Evolutionary conservation across 495 filamentous ascomycete genomes (phyloP).

Genomic region (Penicillium soppii): DNA sequence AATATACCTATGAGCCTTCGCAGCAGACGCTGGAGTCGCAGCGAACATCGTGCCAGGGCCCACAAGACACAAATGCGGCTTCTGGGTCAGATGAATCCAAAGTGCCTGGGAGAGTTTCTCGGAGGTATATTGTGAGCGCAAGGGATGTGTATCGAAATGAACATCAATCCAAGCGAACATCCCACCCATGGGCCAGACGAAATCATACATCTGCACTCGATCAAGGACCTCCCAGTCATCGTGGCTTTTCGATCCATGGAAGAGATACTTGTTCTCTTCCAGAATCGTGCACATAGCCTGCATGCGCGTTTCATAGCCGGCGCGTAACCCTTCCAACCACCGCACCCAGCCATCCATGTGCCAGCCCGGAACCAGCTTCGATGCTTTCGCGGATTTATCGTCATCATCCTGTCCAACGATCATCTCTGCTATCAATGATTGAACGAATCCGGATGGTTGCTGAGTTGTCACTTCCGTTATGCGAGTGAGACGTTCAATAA

Average conservation of each 20-base stretch:
- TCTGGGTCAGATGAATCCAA: slow-evolving; percentile 69
- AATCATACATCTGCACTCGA: slow-evolving; percentile 68
- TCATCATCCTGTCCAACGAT: slow-evolving; percentile 66
- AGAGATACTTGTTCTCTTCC: slow-evolving; percentile 59
- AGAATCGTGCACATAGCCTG: slow-evolving; percentile 67
- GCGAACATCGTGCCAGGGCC: slow-evolving; percentile 70
- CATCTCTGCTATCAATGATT: slow-evolving; percentile 73
- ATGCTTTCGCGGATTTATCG: slow-evolving; percentile 16
- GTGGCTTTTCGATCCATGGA: slow-evolving; percentile 39
- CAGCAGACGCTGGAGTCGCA: slow-evolving; percentile 50
- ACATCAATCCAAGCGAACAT: slow-evolving; percentile 90
- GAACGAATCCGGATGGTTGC: slow-evolving; percentile 85
- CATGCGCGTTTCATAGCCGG: slow-evolving; percentile 81
- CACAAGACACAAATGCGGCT: slow-evolving; percentile 65
- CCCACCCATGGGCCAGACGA: slow-evolving; percentile 77
- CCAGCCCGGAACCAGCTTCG: slow-evolving; percentile 57
- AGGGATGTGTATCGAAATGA: slow-evolving; percentile 67
- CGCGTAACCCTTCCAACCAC: slow-evolving; percentile 82
- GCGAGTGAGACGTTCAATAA: slow-evolving; percentile 70
- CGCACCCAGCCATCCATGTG: slow-evolving; percentile 81
- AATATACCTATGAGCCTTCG: slow-evolving; percentile 62
- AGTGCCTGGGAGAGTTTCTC: slow-evolving; percentile 57
- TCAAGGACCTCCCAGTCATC: slow-evolving; percentile 68
- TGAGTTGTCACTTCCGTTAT: slow-evolving; percentile 76
- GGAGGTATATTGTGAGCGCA: slow-evolving; percentile 47